Evolutionary conservation across 179 eudicot genomes (phyloP), one percentile per base, ranked within the genome.

Genomic region (Camellia oleifera): DNA sequence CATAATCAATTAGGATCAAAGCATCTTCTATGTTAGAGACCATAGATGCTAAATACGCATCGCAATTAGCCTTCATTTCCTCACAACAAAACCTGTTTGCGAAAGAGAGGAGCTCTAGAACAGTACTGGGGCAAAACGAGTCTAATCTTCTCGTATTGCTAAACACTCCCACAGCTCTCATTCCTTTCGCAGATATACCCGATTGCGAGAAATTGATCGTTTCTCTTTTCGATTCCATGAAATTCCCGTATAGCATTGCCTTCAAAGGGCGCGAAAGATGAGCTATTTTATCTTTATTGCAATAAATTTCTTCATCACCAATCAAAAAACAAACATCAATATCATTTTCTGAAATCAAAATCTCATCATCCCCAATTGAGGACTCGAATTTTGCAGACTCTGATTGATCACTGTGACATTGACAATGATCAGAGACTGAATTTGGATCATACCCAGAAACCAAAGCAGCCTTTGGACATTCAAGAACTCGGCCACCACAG

Each of bases 81-180:
- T 94, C 98, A 76, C 96, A 96, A 79, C 97, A 96, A 80, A 90
- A 94, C 85, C 79, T 88, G 79, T 92, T 91, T 10, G 99, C 92
- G 79, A 96, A 86, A 5, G 87, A 82, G 44, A 96, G 85, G 62
- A 96, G 82, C 87, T 95, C 99, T 68, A 95, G 83, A 32, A 92
- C 91, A 63, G 85, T 78, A 74, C 79, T 69, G 0, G 94, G 92
- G 62, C 89, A 83, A 79, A 77, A 84, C 2, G 81, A 88, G 68
- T 85, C 91, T 79, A 93, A 65, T 23, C 82, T 92, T 69, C 80
- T 85, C 48, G 79, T 87, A 89, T 93, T 91, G 83, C 97, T 93
- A 78, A 92, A 95, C 63, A 88, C 82, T 77, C 92, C 96, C 70
- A 91, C 87, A 66, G 90, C 94, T 81, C 88, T 86, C 88, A 94